These are phyloP conservation scores for Monosporozyma solicola DNA, from an alignment of 805 yeast species.

Conservation along the genomic window DNA sequence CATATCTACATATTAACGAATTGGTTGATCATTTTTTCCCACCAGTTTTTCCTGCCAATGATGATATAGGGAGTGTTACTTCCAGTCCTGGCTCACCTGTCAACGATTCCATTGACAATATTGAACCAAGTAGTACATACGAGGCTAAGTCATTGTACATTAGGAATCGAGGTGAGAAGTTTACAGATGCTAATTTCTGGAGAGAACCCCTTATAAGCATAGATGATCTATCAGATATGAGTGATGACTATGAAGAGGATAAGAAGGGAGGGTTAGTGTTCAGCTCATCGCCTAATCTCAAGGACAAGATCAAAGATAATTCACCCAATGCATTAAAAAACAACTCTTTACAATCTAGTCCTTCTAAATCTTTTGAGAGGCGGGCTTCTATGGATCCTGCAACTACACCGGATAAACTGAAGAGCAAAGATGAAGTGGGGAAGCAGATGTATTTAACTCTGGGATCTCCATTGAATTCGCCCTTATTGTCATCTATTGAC, in stretches of 20 bases:
- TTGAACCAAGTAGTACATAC: constrained; percentile 4
- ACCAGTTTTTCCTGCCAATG: constrained; percentile 42
- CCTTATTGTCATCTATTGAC: constrained; percentile 17
- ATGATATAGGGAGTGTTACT: constrained; percentile 25
- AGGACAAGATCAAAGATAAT: not conserved
- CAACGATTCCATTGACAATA: constrained; percentile 14
- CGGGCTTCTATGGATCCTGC: not conserved
- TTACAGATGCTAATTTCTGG: constrained; percentile 88
- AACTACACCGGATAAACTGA: not conserved
- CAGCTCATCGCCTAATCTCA: constrained; percentile 7
- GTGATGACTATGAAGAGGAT: constrained; percentile 26
- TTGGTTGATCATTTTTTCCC: constrained; percentile 97
- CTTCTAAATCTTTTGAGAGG: not conserved
- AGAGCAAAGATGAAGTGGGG: constrained; percentile 13
- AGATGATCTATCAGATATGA: constrained; percentile 49
- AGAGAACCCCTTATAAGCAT: constrained; percentile 65
- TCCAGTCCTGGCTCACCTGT: constrained; percentile 28
- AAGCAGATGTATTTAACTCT: constrained; percentile 27
- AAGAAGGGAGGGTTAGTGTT: constrained; percentile 4
- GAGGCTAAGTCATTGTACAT: constrained; percentile 17
- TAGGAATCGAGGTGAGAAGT: constrained; percentile 35
- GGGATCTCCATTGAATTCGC: constrained; percentile 30
- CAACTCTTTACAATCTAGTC: not conserved
- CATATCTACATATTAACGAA: constrained; percentile 84
- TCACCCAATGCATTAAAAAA: too few species aligned